These are phyloP conservation scores for Artemisia argyi DNA, from an alignment of 129 eudicot species.

Conservation along the genomic window DNA sequence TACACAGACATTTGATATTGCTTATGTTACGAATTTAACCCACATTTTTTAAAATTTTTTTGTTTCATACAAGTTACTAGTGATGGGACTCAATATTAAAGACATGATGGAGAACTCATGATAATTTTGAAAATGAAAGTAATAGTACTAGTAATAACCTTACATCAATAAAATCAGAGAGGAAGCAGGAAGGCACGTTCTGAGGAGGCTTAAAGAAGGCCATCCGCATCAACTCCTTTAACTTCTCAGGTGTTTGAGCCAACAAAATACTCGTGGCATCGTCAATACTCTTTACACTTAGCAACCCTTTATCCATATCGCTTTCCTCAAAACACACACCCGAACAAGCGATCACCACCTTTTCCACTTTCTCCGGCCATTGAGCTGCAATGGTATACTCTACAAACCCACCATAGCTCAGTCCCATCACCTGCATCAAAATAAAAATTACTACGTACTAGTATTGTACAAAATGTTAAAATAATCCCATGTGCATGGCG, in stretches of 20 bases:
- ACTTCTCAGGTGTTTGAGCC: constrained; percentile 69
- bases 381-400: constrained; percentile 79
- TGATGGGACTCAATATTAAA: neutral
- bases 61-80: neutral
- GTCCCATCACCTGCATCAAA: constrained; percentile 48
- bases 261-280: constrained; percentile 66
- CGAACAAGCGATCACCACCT: constrained; percentile 58
- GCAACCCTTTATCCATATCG: constrained; percentile 75
- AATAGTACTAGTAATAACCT: constrained; percentile 17
- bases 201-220: constrained; percentile 62
- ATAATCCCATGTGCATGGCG: no score
- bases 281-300: constrained; percentile 57
- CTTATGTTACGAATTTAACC: neutral
- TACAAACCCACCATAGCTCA: constrained; percentile 94
- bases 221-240: constrained; percentile 60
- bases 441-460: neutral
- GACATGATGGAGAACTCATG: neutral
- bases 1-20: neutral
- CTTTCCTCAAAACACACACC: constrained; percentile 79
- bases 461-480: no score
- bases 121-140: neutral
- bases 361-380: constrained; percentile 70
- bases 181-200: constrained; percentile 66
- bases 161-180: constrained; percentile 71
- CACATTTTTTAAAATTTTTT: neutral